Percentiles rank a stretch among this genome's conserved stretches.
Evolutionary conservation across 129 eudicot species (phyloP).

Genomic region (Calendula officinalis): DNA sequence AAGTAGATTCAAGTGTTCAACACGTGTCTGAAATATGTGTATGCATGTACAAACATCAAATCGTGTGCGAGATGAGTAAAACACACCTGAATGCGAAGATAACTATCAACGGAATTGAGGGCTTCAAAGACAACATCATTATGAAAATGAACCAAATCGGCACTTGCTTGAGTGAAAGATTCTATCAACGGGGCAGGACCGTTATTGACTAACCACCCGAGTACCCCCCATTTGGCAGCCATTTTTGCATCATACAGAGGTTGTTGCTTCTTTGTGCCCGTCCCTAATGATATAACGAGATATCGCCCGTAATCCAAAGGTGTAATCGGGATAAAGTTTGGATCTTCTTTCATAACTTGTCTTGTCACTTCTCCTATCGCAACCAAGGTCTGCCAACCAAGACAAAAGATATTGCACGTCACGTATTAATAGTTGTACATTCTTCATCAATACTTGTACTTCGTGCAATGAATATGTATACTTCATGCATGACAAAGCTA

Average conservation of each 20-base stretch:
- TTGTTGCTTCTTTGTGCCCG: constrained; percentile 35
- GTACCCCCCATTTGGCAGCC: constrained; percentile 48
- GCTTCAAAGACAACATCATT: constrained; percentile 37
- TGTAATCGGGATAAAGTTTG: constrained; percentile 14
- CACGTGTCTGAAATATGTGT: not conserved
- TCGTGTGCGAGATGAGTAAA: not conserved
- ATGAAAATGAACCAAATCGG: constrained; percentile 47
- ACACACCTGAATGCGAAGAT: constrained; percentile 51
- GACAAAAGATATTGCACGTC: not conserved
- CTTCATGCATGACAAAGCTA: too few relatives aligned
- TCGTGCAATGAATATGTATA: too few relatives aligned
- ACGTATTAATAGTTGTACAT: not conserved
- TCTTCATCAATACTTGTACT: not conserved
- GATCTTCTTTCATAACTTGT: constrained; percentile 27
- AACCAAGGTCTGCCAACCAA: constrained; percentile 35
- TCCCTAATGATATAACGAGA: constrained; percentile 47
- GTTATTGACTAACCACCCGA: constrained; percentile 30
- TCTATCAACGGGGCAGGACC: constrained; percentile 41
- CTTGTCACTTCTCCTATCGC: constrained; percentile 45
- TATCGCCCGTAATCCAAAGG: constrained; percentile 36
- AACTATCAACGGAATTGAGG: constrained; percentile 23
- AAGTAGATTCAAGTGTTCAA: too few relatives aligned
- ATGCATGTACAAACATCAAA: not conserved
- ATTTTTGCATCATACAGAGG: constrained; percentile 23
- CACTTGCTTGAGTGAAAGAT: constrained; percentile 35